Conservation (phyloP, 2,329 filamentous ascomycete genomes). For the Ilyonectria destructans region DNA sequence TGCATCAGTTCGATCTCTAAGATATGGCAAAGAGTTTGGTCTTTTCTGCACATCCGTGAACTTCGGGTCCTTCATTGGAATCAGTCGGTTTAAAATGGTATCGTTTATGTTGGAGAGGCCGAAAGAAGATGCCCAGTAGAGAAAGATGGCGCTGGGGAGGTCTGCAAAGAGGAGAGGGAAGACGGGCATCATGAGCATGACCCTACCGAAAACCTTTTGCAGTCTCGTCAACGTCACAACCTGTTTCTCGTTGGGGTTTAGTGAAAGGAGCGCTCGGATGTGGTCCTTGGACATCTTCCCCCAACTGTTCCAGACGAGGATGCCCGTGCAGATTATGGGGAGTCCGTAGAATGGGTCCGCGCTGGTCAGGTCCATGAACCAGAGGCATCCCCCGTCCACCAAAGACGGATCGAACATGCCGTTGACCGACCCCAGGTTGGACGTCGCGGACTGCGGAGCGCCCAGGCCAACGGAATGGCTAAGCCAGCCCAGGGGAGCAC, state of each 20-base stretch:
- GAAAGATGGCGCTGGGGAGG: conserved; percentile 59
- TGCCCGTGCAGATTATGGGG: conserved; percentile 56
- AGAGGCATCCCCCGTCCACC: conserved; percentile 67
- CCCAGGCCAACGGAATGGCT: conserved; percentile 52
- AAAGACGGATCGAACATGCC: conserved; percentile 58
- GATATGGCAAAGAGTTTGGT: conserved; percentile 40
- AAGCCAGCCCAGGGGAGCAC: conserved; percentile 52
- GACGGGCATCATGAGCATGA: conserved; percentile 53
- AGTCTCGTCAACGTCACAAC: conserved; percentile 42
- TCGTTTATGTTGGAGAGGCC: conserved; percentile 55
- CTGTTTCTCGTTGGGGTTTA: conserved; percentile 33
- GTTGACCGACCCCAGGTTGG: conserved; percentile 47
- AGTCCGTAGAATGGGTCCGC: conserved; percentile 68
- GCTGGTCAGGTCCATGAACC: conserved; percentile 70
- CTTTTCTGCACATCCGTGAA: conserved; percentile 35
- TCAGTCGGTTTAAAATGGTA: conserved; percentile 46
- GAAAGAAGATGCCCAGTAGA: conserved; percentile 60
- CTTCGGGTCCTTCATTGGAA: conserved; percentile 38
- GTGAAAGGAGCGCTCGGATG: conserved; percentile 47
- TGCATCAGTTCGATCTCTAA: conserved; percentile 33
- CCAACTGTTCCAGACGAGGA: conserved; percentile 52
- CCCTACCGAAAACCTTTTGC: conserved; percentile 50
- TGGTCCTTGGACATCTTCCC: conserved; percentile 49
- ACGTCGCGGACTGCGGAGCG: conserved; percentile 38
- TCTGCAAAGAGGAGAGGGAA: conserved; percentile 55